These are phyloP conservation scores for Lathyrus aphaca DNA, from an alignment of 306 rosid species.

Conservation along the genomic window DNA sequence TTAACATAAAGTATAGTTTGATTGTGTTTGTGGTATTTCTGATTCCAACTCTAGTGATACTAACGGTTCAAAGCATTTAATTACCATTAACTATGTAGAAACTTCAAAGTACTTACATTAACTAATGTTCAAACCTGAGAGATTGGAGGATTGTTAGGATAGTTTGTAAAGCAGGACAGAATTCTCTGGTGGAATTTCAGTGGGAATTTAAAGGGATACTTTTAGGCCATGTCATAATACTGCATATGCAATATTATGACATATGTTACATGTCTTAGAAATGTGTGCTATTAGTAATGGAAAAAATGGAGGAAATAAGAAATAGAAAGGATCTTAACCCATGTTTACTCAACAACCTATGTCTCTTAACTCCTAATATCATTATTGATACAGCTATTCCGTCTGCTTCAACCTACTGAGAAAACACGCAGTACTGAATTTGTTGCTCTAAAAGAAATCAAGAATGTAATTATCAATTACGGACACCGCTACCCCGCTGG, in stretches of 20 bases:
- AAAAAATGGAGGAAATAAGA: too few relatives aligned
- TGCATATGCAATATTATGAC: too few relatives aligned
- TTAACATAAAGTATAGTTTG: not conserved
- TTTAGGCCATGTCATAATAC: not conserved
- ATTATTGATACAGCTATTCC: too few relatives aligned
- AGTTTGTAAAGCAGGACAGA: not conserved
- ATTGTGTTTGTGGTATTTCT: not conserved
- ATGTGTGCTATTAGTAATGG: too few relatives aligned
- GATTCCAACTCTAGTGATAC: not conserved
- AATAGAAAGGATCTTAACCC: not conserved
- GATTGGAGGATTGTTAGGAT: not conserved
- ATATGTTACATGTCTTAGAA: too few relatives aligned
- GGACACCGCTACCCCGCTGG: too few relatives aligned
- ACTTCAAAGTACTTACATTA: not conserved
- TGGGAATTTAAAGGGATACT: not conserved
- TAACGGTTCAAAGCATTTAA: not conserved
- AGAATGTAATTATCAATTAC: conserved; percentile 20
- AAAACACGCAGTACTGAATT: not conserved
- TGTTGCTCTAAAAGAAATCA: not conserved
- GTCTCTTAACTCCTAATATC: not conserved
- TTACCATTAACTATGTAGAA: not conserved
- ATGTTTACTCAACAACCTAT: not conserved
- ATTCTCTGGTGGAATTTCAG: not conserved
- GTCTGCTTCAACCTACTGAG: too few relatives aligned
- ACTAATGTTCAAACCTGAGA: not conserved